Conservation (phyloP, 2,329 filamentous ascomycete genomes). For the Cadophora gregata region DNA sequence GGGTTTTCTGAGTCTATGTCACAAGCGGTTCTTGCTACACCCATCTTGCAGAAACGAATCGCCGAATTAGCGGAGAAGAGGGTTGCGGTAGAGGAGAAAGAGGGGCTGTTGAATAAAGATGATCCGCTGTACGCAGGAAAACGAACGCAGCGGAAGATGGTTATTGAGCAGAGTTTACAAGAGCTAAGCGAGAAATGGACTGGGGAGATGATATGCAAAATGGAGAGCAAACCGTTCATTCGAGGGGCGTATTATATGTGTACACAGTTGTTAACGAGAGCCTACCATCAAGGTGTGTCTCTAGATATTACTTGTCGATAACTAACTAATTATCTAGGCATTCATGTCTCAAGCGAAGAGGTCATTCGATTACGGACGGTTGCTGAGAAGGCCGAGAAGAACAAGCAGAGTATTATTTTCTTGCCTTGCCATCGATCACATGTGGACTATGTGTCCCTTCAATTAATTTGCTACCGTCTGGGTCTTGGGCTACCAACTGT, state of each 20-base stretch:
- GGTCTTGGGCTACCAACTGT: slow-evolving; percentile 89
- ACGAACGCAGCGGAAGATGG: slow-evolving; percentile 60
- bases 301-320: background rate
- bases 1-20: slow-evolving; percentile 95
- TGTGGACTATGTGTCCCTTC: slow-evolving; percentile 93
- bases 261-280: slow-evolving; percentile 87
- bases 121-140: slow-evolving; percentile 61
- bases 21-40: slow-evolving; percentile 73
- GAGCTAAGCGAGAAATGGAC: slow-evolving; percentile 87
- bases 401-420: slow-evolving; percentile 96
- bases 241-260: slow-evolving; percentile 87
- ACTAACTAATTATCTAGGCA: slow-evolving; percentile 52
- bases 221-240: slow-evolving; percentile 94
- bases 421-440: slow-evolving; percentile 93
- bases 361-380: slow-evolving; percentile 82
- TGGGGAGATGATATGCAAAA: slow-evolving; percentile 98
- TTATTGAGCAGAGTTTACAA: slow-evolving; percentile 74
- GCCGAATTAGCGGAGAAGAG: slow-evolving; percentile 76
- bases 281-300: slow-evolving; percentile 83
- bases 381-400: slow-evolving; percentile 79
- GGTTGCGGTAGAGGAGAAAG: slow-evolving; percentile 75
- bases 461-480: slow-evolving; percentile 93
- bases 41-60: slow-evolving; percentile 77
- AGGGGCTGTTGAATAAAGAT: slow-evolving; percentile 68
- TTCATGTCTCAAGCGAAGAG: slow-evolving; percentile 95